Evolutionary conservation across 202 grass and related monocot species (phyloP), one percentile per base, ranked within the genome.

Genomic region (Cymbopogon flexuosus): DNA sequence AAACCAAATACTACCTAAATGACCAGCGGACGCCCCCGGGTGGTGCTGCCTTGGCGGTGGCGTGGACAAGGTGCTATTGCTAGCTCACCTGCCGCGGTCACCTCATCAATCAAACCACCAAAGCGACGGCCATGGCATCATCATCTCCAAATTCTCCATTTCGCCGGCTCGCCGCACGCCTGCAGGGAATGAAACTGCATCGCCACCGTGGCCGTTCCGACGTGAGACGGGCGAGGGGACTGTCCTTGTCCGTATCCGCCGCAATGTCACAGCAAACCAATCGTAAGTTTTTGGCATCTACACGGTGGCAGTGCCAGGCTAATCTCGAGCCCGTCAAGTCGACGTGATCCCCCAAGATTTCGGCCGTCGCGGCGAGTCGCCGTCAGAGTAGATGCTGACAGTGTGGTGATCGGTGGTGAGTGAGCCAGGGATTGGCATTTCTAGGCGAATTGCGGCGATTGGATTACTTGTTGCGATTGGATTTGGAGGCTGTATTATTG

Each of bases 381-480:
- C n/a, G 2, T 63, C 60, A 22, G 0, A 2, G 11, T 16, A 33
- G 60, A 40, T 6, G 10, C 43, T 8, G 27, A 18, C 22, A 2
- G 10, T 24, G 22, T 13, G 57, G 22, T 35, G 56, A 24, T 21
- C 10, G 21, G 51, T 21, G 27, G 62, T 60, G 31, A 29, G 80
- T 30, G 80, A 75, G 23, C 45, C 22, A 54, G 33, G 23, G 12
- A 5, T 7, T 37, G 34, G 15, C 81, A 21, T 29, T 80, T 30
- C 62, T 10, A 4, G 62, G 11, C 16, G 5, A 33, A 65, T 2
- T 1, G 30, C 8, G 76, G 72, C 12, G n/a, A n/a, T n/a, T n/a
- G n/a, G 75, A 79, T 79, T 70, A 72, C 87, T 81, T 85, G 65
- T 21, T 66, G 37, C 72, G 27, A 65, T 72, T 77, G 78, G 21